A percentile compares a stretch with the other conserved stretches of the same genome.
These are phyloP conservation scores for Scheffersomyces insectosa DNA, from an alignment of 1,139 yeast genomes.

Conservation along the genomic window DNA sequence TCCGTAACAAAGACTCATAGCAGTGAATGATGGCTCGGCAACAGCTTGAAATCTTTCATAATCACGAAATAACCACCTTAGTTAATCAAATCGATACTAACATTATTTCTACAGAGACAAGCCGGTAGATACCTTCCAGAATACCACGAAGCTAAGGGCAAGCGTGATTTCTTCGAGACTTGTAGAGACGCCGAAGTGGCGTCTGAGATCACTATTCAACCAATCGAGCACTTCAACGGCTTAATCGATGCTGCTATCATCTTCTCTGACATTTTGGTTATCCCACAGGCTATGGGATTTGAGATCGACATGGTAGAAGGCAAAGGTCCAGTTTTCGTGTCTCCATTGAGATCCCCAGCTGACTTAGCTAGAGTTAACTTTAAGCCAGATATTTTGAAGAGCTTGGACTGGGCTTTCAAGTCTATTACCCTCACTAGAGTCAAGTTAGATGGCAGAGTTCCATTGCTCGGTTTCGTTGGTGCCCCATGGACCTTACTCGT, in stretches of 20 bases:
- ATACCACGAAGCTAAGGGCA: slow-evolving; percentile 84
- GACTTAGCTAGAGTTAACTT: slow-evolving; percentile 63
- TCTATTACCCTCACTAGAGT: slow-evolving; percentile 86
- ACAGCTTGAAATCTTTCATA: too few species aligned
- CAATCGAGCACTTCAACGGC: slow-evolving; percentile 86
- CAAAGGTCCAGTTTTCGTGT: slow-evolving; percentile 90
- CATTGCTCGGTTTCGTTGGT: slow-evolving; percentile 92
- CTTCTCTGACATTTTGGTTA: slow-evolving; percentile 90
- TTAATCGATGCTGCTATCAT: slow-evolving; percentile 95
- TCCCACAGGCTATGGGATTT: slow-evolving; percentile 99
- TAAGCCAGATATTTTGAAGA: slow-evolving; percentile 70
- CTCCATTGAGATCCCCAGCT: slow-evolving; percentile 74
- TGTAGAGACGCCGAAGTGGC: slow-evolving; percentile 95
- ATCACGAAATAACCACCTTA: background rate
- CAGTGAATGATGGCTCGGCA: too few species aligned
- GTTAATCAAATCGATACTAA: slow-evolving; percentile 5
- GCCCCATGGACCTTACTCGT: slow-evolving; percentile 98
- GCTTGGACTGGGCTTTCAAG: slow-evolving; percentile 91
- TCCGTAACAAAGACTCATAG: too few species aligned
- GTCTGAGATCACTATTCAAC: slow-evolving; percentile 92
- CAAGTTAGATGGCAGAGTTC: slow-evolving; percentile 86
- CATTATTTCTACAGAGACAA: slow-evolving; percentile 50
- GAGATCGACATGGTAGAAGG: slow-evolving; percentile 92
- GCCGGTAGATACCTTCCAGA: slow-evolving; percentile 91
- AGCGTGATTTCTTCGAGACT: slow-evolving; percentile 88